Base-by-base conservation (phyloP, 2,329 filamentous ascomycete genomes). In the Stylonectria norvegica region DNA sequence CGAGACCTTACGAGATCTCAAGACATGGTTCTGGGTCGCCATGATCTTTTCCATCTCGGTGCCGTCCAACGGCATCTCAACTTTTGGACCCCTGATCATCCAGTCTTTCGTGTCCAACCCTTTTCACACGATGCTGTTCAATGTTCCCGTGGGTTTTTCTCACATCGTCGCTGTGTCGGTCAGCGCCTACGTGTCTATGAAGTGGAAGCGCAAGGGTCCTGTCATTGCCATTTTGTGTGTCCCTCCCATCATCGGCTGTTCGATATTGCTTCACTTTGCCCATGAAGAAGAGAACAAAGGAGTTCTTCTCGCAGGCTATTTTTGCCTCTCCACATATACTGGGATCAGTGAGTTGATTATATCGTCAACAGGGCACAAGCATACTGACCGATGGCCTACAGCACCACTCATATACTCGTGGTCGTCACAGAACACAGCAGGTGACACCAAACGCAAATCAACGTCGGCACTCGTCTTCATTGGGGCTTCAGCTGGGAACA, bases 381-480 rank as follows among this genome's bases (percentile, higher is more conserved):
- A 25, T 8, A 12, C 34, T 37, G 19, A 30, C 15, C n/a, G 10
- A 8, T n/a, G n/a, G 11, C 1, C 16, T 18, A 12, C 40, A 63
- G 63, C 80, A 3, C 80, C 78, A 0, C 61, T 82, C 20, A 75
- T 82, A 28, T 81, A 78, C 48, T 75, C 75, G 0, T 81, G 77
- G 77, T 76, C 75, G 2, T 69, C 75, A 2, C 76, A 79, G 45
- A 83, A 83, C 48, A 82, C 82, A 0, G 82, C 76, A 0, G 82
- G 83, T 2, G 81, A 86, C 54, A 86, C 82, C 0, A 86, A 86
- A 62, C 78, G 79, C 47, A 85, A 85, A 54, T 74, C 76, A 8
- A 82, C 76, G 0, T 84, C 80, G 0, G 80, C 74, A 10, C 68
- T 83, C 5, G 66, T 86, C 1, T 82, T 86, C 52, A 72, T 86